phyloP scores from a whole-genome alignment of 2,329 filamentous ascomycete species.

The Aspergillus caelatus region DNA sequence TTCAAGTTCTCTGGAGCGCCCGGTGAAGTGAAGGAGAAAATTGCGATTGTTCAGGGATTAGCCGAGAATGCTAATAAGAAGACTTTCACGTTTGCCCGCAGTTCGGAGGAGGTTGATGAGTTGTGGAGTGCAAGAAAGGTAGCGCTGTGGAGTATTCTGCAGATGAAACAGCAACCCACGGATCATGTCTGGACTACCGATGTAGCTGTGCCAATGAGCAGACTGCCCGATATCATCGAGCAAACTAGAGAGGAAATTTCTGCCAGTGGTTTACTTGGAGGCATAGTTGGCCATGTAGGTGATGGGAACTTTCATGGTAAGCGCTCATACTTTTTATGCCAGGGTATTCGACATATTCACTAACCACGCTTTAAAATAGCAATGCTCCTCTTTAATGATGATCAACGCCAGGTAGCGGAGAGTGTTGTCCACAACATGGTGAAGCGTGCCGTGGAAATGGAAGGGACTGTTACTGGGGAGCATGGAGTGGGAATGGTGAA shows the following conservation, averaged over 20 bases:
- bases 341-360: neutral
- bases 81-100: constrained; percentile 69
- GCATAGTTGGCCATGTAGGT: constrained; percentile 73
- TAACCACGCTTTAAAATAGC: constrained; percentile 39
- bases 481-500: constrained; percentile 73
- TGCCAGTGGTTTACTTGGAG: constrained; percentile 63
- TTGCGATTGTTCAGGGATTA: constrained; percentile 61
- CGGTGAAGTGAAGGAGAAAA: constrained; percentile 64
- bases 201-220: constrained; percentile 76
- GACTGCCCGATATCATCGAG: constrained; percentile 72
- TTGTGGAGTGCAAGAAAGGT: constrained; percentile 77
- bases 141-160: constrained; percentile 72
- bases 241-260: constrained; percentile 67
- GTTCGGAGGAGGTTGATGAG: constrained; percentile 66
- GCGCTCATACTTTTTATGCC: neutral
- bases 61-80: constrained; percentile 49
- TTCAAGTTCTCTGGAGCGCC: constrained; percentile 74
- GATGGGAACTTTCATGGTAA: constrained; percentile 74
- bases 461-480: constrained; percentile 73
- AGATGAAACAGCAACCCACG: constrained; percentile 60
- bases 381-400: constrained; percentile 64
- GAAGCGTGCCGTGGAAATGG: constrained; percentile 68
- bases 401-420: constrained; percentile 58
- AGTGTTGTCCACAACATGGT: constrained; percentile 70
- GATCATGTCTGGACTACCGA: constrained; percentile 78